Conservation (phyloP, 306 rosid genomes). For the Mimosa pudica region DNA sequence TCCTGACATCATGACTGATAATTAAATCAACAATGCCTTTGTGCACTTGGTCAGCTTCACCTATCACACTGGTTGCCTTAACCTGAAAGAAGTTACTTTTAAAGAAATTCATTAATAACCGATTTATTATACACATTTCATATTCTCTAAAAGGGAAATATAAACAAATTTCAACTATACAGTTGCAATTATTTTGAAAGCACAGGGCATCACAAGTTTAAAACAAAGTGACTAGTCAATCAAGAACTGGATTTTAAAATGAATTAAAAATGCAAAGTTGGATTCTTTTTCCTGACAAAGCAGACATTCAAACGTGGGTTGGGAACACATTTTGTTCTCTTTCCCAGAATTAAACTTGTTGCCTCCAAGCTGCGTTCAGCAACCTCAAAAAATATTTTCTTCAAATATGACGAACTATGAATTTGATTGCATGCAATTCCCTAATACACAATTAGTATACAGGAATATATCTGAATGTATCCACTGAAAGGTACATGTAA, state of each 20-base stretch:
- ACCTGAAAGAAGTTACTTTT: slow-evolving; percentile 52
- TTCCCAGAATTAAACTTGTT: neutral
- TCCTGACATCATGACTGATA: slow-evolving; percentile 54
- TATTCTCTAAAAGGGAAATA: neutral
- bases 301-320: neutral
- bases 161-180: slow-evolving; percentile 2
- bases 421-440: slow-evolving; percentile 1
- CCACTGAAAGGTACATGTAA: neutral
- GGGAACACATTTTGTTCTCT: neutral
- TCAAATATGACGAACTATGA: neutral
- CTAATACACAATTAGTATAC: neutral
- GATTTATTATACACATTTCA: slow-evolving; percentile 6
- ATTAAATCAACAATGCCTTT: slow-evolving; percentile 78
- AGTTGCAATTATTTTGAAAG: neutral
- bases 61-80: slow-evolving; percentile 50
- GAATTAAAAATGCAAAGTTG: neutral
- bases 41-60: slow-evolving; percentile 68
- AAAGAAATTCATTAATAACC: slow-evolving; percentile 14
- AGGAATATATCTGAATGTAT: neutral
- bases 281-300: neutral
- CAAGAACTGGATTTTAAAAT: neutral
- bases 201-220: neutral
- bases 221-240: slow-evolving; percentile 14
- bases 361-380: neutral
- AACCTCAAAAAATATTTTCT: neutral